These are phyloP conservation scores for Flaveria sonorensis DNA, from an alignment of 129 eudicot species.

Conservation along the genomic window DNA sequence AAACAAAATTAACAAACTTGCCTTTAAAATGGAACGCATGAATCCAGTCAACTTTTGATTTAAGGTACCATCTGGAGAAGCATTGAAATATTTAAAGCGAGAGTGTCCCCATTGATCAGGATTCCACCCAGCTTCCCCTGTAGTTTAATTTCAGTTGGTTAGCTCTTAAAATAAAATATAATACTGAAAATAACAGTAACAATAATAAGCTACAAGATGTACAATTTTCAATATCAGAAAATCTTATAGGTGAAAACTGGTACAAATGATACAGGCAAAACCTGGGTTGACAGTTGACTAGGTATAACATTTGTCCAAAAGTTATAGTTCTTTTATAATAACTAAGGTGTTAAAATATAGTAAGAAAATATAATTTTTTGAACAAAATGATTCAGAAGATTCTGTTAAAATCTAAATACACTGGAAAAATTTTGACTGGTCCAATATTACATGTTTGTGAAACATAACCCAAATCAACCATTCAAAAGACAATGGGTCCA, in stretches of 20 bases:
- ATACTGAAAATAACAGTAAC: background rate
- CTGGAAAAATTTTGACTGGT: background rate
- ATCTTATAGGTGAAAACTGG: background rate
- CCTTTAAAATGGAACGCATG: conserved; percentile 91
- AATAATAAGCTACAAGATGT: background rate
- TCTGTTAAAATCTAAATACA: background rate
- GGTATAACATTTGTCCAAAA: background rate
- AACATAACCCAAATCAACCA: background rate
- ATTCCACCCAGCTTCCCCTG: conserved; percentile 98
- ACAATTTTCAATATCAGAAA: background rate
- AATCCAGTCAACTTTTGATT: conserved; percentile 76
- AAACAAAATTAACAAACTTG: conserved; percentile 23
- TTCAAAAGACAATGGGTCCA: background rate
- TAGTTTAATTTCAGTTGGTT: conserved; percentile 20
- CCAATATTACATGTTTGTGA: background rate
- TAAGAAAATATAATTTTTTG: background rate
- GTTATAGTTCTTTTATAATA: background rate
- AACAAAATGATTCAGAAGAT: background rate
- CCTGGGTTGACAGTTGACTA: background rate
- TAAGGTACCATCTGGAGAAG: conserved; percentile 64
- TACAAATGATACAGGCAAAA: background rate
- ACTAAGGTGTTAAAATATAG: background rate
- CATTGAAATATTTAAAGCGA: conserved; percentile 57
- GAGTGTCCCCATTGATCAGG: conserved; percentile 96
- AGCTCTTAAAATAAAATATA: background rate